A percentile compares a stretch with the other conserved stretches of the same genome.
Conservation (phyloP, 441 rosid species). For the Syzygium syzygioides region DNA sequence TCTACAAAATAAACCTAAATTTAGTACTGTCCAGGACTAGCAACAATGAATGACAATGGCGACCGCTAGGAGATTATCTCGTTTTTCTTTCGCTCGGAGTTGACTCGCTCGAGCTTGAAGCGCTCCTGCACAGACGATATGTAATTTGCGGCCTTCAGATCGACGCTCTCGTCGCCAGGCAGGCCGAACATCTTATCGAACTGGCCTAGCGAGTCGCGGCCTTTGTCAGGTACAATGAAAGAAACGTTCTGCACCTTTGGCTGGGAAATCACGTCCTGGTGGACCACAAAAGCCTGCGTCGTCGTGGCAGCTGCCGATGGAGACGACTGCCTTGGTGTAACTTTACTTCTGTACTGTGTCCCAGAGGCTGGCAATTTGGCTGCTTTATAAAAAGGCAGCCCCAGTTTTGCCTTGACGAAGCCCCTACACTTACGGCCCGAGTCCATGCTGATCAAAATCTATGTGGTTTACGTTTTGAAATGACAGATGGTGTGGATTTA, state of each 20-base stretch:
- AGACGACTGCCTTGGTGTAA: constrained; percentile 20
- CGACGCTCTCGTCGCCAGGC: constrained; percentile 35
- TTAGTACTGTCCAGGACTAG: neutral
- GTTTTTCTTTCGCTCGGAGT: constrained; percentile 12
- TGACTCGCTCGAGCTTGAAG: constrained; percentile 42
- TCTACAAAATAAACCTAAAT: neutral
- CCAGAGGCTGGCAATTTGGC: constrained; percentile 15
- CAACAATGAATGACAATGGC: neutral
- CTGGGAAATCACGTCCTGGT: constrained; percentile 25
- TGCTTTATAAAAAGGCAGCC: constrained; percentile 29
- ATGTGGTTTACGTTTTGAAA: neutral
- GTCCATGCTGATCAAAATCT: constrained; percentile 21
- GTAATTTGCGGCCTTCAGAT: constrained; percentile 36
- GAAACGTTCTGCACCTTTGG: constrained; percentile 28
- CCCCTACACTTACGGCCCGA: constrained; percentile 40
- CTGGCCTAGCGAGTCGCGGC: constrained; percentile 17
- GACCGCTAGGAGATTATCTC: constrained; percentile 1
- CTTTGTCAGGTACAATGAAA: constrained; percentile 17
- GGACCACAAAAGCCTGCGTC: constrained; percentile 15
- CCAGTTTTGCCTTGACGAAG: constrained; percentile 46
- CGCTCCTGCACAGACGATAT: constrained; percentile 52
- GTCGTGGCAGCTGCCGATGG: constrained; percentile 8
- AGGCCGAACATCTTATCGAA: constrained; percentile 22
- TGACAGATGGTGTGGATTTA: neutral
- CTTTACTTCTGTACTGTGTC: constrained; percentile 22